A percentile compares a stretch with the other conserved stretches of the same genome.
Evolutionary conservation across 495 filamentous ascomycete genomes (phyloP).

Genomic region (Aspergillus incahuasiensis): DNA sequence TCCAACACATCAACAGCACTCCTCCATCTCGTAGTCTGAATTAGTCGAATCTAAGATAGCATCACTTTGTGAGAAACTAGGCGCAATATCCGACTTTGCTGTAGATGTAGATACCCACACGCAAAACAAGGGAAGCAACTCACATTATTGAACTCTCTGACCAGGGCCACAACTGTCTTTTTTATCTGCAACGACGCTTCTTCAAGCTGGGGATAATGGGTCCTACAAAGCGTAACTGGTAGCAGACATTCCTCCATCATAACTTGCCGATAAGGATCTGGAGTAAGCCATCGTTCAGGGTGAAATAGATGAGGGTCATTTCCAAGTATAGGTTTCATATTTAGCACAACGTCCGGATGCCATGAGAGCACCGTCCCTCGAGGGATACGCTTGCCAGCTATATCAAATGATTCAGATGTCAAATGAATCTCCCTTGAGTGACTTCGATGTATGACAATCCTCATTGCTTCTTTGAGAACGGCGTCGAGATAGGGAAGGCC

Average conservation of each 20-base stretch:
- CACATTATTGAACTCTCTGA: conserved; percentile 16
- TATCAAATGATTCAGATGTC: conserved; percentile 6
- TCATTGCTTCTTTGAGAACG: conserved; percentile 31
- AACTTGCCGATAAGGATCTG: not conserved
- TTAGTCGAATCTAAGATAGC: no score
- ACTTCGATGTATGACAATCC: conserved; percentile 21
- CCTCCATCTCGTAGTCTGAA: no score
- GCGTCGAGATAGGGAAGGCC: conserved; percentile 20
- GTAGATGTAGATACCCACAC: not conserved
- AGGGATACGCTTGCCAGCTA: conserved; percentile 22
- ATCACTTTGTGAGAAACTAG: no score
- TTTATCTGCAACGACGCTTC: conserved; percentile 20
- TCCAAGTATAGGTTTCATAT: conserved; percentile 40
- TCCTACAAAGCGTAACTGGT: not conserved
- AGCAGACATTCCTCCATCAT: conserved; percentile 15
- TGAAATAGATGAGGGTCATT: conserved; percentile 42
- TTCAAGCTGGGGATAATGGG: not conserved
- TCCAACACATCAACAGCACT: no score
- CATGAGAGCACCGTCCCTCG: conserved; percentile 19
- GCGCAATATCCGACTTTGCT: no score
- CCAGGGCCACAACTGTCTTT: conserved; percentile 15
- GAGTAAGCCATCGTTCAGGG: conserved; percentile 49
- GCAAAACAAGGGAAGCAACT: not conserved
- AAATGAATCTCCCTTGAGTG: conserved; percentile 24
- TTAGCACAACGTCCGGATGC: conserved; percentile 21